These are phyloP conservation scores for Bimuria novae-zelandiae DNA, from an alignment of 2,329 filamentous ascomycete species.

Conservation along the genomic window DNA sequence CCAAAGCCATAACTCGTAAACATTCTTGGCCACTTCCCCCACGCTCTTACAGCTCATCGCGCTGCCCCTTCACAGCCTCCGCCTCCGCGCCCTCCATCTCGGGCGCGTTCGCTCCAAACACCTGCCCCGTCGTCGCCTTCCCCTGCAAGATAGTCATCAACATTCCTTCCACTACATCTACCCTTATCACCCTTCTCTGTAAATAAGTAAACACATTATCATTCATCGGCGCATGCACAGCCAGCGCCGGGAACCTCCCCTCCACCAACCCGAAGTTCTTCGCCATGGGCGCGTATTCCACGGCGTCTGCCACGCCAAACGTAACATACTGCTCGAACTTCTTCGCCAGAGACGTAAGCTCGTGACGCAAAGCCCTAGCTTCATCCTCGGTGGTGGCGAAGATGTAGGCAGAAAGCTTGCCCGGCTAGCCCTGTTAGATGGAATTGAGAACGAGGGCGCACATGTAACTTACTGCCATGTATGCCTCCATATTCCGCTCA, in stretches of 20 bases:
- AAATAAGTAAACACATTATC: conserved; percentile 26
- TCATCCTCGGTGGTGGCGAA: conserved; percentile 17
- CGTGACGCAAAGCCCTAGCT: conserved; percentile 11
- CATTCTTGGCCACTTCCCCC: too few relatives aligned
- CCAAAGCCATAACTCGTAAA: too few relatives aligned
- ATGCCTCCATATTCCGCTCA: conserved; percentile 24
- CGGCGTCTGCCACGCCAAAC: conserved; percentile 23
- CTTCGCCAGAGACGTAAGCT: conserved; percentile 24
- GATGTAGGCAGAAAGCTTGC: conserved; percentile 27
- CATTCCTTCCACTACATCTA: conserved; percentile 20
- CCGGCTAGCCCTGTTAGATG: conserved; percentile 14
- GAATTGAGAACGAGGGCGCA: not conserved
- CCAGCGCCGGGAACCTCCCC: conserved; percentile 16
- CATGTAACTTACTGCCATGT: conserved; percentile 21
- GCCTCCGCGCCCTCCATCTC: conserved; percentile 4
- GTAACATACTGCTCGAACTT: conserved; percentile 21
- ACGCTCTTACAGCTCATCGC: not conserved
- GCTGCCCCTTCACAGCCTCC: too few relatives aligned
- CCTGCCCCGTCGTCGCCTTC: conserved; percentile 21
- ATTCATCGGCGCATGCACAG: conserved; percentile 27
- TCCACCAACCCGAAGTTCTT: conserved; percentile 20
- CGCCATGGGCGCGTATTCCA: conserved; percentile 28
- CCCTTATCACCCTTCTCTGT: conserved; percentile 18
- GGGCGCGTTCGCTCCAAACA: conserved; percentile 22
- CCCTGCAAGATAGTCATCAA: conserved; percentile 24